Base-by-base conservation (phyloP, 2,329 filamentous ascomycete species). In the Fusarium sp. region DNA sequence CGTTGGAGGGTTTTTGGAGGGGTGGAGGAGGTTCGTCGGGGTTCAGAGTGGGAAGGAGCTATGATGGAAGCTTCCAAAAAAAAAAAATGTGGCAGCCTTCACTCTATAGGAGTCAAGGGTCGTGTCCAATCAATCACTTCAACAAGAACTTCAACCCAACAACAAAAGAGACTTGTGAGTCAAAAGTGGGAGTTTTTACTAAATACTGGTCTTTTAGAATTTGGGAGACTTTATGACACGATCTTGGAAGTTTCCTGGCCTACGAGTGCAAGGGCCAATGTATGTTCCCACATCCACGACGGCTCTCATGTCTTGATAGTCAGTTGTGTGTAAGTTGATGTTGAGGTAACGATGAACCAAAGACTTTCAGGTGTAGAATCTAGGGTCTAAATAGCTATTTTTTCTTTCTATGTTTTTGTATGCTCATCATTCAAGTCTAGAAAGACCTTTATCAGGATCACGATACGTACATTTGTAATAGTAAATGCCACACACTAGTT, bases 21-120 rank as follows among this genome's bases (percentile, higher is more conserved):
- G 64, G 69, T 68, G 61, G 59, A 64, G 59, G 51, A 68, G 58
- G 73, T 72, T 72, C 75, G 75, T 70, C 72, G 71, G 42, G 70
- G 65, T 69, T 72, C 69, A 61, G 70, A 65, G 72, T 73, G 72
- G 75, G 76, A 75, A 65, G 46, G 70, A 74, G 70, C 75, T 76
- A 80, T 81, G 75, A 65, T 74, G 71, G 77, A 72, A 83, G 81
- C 82, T 83, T 80, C 81, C 73, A 81, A 82, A 84, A 84, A 83
- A 81, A 82, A 84, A 84, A 83, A 83, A 80, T 83, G 79, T 80
- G 81, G 81, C 78, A 81, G 82, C 81, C 81, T 83, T 78, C 76
- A 76, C n/a, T 34, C 23, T 13, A 40, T 33, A 49, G 65, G 46
- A 59, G 57, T 34, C 33, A 56, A 69, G 58, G 58, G 62, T 69